Base-by-base conservation (phyloP, 805 yeast genomes). In the Lipomyces lipofer region DNA sequence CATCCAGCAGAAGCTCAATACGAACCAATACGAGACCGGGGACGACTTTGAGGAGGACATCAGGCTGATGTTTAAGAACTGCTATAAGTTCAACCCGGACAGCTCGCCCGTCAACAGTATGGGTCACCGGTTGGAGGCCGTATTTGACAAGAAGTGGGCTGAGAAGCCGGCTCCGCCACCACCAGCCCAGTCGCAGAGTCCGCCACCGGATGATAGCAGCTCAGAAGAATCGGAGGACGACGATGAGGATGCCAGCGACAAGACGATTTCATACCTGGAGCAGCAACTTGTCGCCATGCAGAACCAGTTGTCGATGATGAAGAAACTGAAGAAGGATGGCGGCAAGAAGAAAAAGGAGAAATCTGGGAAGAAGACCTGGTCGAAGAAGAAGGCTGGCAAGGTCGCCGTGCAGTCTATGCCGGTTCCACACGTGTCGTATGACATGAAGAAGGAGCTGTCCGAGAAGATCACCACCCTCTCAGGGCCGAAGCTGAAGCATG, bases 31-130 rank as follows among this genome's bases (percentile, higher is more conserved):
- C 69, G 92, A 87, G 67, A 83, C 84, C 51, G 94, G 90, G 17
- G 96, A 87, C 56, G 91, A 88, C 59, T 90, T 92, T 67, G 96
- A 86, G 67, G 73, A 71, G 40, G 99, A 94, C 67, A 80, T 92
- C 33, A 78, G 88, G 53, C 78, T 90, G 57, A 87, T 94, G 54
- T 91, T 94, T 74, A 76, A 80, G 59, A 92, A 94, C 72, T 92
- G 98, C 73, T 94, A 88, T 69, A 76, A 79, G 13, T 94, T 92
- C 75, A 94, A 94, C 71, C 98, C 99, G 1, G 96, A 87, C 64
- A 96, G 97, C n/a, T 84, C 96, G 4, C 95, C 95, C 46, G 99
- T 94, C 33, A 89, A 91, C 70, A 80, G 82, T 79, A 86, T 94
- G 95, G 99, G 98, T 17, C 96, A 88, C 69, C 79, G 90, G 64